phyloP scores from a whole-genome alignment of 169 alveolate genomes.

The Neospora caninum region DNA sequence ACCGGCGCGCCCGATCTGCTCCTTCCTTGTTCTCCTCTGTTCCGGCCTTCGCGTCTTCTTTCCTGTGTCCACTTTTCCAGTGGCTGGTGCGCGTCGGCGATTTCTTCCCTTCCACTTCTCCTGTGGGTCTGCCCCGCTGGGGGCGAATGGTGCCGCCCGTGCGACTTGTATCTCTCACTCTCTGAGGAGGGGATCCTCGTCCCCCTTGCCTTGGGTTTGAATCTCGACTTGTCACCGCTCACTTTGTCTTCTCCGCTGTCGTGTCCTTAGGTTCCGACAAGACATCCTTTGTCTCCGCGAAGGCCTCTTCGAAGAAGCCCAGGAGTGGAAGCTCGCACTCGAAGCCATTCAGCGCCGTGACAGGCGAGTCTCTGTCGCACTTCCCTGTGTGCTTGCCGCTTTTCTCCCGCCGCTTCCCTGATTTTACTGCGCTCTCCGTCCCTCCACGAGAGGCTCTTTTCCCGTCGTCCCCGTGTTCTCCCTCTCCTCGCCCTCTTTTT shows the following conservation, averaged over 20 bases:
- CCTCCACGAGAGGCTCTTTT: background rate
- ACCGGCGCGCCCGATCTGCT: too few species aligned
- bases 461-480: background rate
- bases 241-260: background rate
- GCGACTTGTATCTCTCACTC: too few species aligned
- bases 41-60: too few species aligned
- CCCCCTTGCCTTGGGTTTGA: too few species aligned
- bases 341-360: background rate
- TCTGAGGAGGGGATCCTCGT: too few species aligned
- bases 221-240: background rate
- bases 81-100: too few species aligned
- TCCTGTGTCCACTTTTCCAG: too few species aligned
- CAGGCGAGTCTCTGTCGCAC: background rate
- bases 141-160: too few species aligned
- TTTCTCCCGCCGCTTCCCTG: background rate
- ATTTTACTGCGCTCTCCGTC: too few species aligned
- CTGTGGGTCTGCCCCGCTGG: too few species aligned
- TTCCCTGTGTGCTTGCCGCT: background rate
- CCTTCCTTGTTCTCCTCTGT: too few species aligned
- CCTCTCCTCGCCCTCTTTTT: background rate
- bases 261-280: constrained; percentile 11
- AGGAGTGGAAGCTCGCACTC: constrained; percentile 16
- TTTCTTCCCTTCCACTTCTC: too few species aligned
- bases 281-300: constrained; percentile 22
- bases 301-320: constrained; percentile 1